Percentiles rank a stretch among this genome's conserved stretches.
phyloP scores from a whole-genome alignment of 2,329 filamentous ascomycete genomes.

The Thielaviopsis euricoi region DNA sequence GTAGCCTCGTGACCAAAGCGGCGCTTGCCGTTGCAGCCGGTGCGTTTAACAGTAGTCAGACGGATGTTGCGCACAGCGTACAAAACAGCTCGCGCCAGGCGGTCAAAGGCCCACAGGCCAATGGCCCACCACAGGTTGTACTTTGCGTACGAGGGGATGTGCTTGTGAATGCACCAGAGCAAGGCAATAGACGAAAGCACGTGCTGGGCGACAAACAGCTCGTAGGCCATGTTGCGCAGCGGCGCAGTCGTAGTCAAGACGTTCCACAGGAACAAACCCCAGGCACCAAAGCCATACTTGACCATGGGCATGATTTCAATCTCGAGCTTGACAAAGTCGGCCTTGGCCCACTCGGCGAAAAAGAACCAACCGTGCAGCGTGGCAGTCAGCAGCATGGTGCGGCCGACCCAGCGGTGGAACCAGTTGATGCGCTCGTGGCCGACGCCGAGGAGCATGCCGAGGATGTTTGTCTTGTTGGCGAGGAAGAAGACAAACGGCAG shows the following conservation, averaged over 20 bases:
- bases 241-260: conserved; percentile 46
- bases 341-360: conserved; percentile 43
- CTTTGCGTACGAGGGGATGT: conserved; percentile 41
- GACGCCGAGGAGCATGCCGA: conserved; percentile 44
- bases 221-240: conserved; percentile 48
- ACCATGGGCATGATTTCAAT: conserved; percentile 46
- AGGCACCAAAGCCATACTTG: conserved; percentile 50
- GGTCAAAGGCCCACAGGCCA: conserved; percentile 44
- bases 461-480: conserved; percentile 36
- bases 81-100: conserved; percentile 32
- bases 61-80: conserved; percentile 37
- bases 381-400: conserved; percentile 51
- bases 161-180: conserved; percentile 45
- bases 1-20: conserved; percentile 36
- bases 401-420: conserved; percentile 56
- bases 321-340: conserved; percentile 41
- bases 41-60: conserved; percentile 17
- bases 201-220: conserved; percentile 55
- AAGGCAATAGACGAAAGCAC: conserved; percentile 43
- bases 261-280: conserved; percentile 50
- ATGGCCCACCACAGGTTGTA: conserved; percentile 53
- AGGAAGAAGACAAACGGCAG: conserved; percentile 48
- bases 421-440: conserved; percentile 57
- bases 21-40: conserved; percentile 30
- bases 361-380: conserved; percentile 57